phyloP scores from a whole-genome alignment of 768 basidiomycete species.

The Russula olivacea region DNA sequence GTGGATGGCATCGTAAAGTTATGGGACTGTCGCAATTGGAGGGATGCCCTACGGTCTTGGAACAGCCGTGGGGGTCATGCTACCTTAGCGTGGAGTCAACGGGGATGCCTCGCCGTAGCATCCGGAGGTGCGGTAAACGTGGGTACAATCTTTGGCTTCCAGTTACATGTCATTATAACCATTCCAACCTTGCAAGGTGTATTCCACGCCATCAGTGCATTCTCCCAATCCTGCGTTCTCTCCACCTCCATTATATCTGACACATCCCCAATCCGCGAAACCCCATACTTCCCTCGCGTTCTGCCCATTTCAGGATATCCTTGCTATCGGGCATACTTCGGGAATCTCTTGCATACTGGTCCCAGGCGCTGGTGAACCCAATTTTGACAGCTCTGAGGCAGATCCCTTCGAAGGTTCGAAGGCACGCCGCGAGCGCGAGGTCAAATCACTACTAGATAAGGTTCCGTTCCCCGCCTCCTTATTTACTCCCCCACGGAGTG shows the following conservation, averaged over 20 bases:
- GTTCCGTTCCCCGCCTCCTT: constrained; percentile 32
- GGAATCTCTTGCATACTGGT: constrained; percentile 85
- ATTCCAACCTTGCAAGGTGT: constrained; percentile 49
- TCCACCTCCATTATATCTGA: constrained; percentile 80
- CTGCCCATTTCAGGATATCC: constrained; percentile 81
- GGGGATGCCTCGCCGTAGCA: constrained; percentile 75
- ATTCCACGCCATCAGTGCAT: constrained; percentile 62
- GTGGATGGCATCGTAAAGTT: constrained; percentile 86
- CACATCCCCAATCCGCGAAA: constrained; percentile 75
- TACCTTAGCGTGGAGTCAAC: constrained; percentile 79
- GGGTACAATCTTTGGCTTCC: constrained; percentile 27
- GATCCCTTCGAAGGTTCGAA: constrained; percentile 91
- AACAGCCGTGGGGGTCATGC: constrained; percentile 57
- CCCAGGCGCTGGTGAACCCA: constrained; percentile 89
- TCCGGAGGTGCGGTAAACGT: constrained; percentile 83
- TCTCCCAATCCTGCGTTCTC: constrained; percentile 42
- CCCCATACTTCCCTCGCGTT: constrained; percentile 76
- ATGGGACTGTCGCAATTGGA: constrained; percentile 98
- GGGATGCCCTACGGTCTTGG: constrained; percentile 79
- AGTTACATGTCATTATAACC: neutral
- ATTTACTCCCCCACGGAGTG: constrained; percentile 11
- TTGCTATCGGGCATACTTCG: constrained; percentile 68
- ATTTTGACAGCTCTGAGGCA: constrained; percentile 89
- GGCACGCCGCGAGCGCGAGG: constrained; percentile 81
- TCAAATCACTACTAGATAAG: constrained; percentile 83